Percentiles rank a stretch among this genome's conserved stretches.
Evolutionary conservation across 129 eudicot species (phyloP).

Genomic region (Rutidosis leptorrhynchoides): DNA sequence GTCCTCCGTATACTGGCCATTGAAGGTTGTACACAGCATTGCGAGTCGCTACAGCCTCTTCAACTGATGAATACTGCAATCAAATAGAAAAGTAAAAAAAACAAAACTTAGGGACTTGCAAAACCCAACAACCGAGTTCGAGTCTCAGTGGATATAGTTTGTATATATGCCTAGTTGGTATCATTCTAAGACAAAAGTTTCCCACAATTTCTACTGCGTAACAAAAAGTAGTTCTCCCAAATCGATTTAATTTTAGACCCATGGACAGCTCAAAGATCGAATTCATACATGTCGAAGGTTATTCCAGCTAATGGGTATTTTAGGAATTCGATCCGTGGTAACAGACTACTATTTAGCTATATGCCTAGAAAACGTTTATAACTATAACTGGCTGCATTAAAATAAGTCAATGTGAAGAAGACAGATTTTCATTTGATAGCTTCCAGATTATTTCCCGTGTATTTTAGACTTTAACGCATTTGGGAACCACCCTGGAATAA

Average conservation of each 20-base stretch:
- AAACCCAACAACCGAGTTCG: background rate
- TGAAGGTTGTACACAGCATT: conserved; percentile 65
- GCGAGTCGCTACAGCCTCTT: conserved; percentile 67
- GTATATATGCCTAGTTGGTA: no score
- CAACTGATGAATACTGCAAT: conserved; percentile 55
- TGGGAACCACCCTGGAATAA: background rate
- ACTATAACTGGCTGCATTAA: background rate
- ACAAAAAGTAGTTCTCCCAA: background rate
- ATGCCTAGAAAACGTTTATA: background rate
- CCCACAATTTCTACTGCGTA: background rate
- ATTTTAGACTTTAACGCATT: background rate
- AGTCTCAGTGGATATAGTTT: no score
- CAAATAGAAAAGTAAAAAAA: background rate
- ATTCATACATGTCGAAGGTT: no score
- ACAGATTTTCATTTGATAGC: background rate
- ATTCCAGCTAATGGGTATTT: no score
- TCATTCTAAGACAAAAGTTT: no score
- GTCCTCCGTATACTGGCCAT: conserved; percentile 68
- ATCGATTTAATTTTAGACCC: background rate
- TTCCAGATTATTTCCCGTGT: background rate
- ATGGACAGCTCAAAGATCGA: background rate
- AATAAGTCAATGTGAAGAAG: background rate
- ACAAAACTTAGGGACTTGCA: background rate
- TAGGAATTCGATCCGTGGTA: background rate
- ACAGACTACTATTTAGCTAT: background rate